Evolutionary conservation across 768 basidiomycete species (phyloP).

Genomic region (Leucogyrophana mollusca): DNA sequence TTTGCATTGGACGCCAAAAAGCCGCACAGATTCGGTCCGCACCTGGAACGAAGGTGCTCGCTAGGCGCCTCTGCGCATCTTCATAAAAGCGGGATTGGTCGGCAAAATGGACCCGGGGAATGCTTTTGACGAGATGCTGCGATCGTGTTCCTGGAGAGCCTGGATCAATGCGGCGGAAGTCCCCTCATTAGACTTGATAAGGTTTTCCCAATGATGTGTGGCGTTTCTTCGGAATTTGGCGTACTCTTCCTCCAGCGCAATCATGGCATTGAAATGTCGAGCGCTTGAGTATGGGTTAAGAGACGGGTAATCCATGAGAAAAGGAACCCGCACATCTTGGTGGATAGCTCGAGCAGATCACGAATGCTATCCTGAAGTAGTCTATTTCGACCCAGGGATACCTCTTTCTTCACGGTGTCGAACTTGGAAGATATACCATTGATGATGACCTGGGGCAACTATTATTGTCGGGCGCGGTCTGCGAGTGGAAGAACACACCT

Average conservation of each 20-base stretch:
- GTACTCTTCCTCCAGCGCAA: constrained; percentile 57
- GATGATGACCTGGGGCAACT: constrained; percentile 42
- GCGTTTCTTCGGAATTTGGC: constrained; percentile 40
- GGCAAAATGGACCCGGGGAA: constrained; percentile 48
- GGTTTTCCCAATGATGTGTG: constrained; percentile 39
- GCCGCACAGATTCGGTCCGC: too few species aligned
- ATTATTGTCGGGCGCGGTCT: constrained; percentile 17
- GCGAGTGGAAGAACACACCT: constrained; percentile 27
- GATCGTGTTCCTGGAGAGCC: constrained; percentile 48
- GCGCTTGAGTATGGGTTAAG: constrained; percentile 33
- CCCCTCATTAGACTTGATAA: constrained; percentile 38
- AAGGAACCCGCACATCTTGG: constrained; percentile 20
- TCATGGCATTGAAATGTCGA: constrained; percentile 49
- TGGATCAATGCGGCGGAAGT: constrained; percentile 33
- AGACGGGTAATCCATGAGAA: not conserved
- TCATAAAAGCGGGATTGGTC: constrained; percentile 8
- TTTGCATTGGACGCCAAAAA: too few species aligned
- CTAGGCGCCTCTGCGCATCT: not conserved
- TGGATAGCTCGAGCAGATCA: constrained; percentile 42
- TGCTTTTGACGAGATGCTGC: constrained; percentile 45
- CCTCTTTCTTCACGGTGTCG: constrained; percentile 43
- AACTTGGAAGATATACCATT: constrained; percentile 47
- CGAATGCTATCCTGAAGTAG: constrained; percentile 46
- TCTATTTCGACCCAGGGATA: constrained; percentile 41
- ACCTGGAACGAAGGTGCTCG: too few species aligned